These are phyloP conservation scores for Candida pseudofarinosa DNA, from an alignment of 805 yeast species.

Conservation along the genomic window DNA sequence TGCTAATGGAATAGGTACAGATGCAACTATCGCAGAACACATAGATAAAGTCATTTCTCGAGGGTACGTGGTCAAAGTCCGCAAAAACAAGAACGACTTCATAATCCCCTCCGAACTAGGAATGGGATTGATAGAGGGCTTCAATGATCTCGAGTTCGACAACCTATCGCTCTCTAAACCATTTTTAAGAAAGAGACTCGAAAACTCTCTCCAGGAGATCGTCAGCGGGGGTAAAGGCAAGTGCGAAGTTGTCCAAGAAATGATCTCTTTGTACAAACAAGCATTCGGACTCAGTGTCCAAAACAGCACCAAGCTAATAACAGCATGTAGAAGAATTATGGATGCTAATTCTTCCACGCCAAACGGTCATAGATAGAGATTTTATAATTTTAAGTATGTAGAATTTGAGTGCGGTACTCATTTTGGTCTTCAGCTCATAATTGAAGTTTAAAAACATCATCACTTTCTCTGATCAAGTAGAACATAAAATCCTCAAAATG, in stretches of 20 bases:
- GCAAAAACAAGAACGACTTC: conserved; percentile 33
- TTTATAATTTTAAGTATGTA: too few relatives aligned
- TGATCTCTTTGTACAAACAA: conserved; percentile 51
- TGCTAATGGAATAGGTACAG: conserved; percentile 96
- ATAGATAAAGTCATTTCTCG: conserved; percentile 73
- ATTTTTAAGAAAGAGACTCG: conserved; percentile 73
- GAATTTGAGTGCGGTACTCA: neutral
- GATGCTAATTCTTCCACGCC: conserved; percentile 1
- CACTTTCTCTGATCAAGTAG: too few relatives aligned
- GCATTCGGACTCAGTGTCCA: conserved; percentile 51
- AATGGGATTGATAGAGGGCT: conserved; percentile 81
- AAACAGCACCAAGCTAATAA: conserved; percentile 34
- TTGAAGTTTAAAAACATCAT: too few relatives aligned
- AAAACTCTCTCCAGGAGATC: conserved; percentile 58
- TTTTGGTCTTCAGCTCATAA: neutral
- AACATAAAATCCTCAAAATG: too few relatives aligned
- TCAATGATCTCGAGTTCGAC: conserved; percentile 74
- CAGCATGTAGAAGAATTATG: conserved; percentile 12
- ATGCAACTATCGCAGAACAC: conserved; percentile 98
- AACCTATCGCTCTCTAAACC: conserved; percentile 70
- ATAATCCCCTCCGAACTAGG: conserved; percentile 83
- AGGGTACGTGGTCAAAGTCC: conserved; percentile 55
- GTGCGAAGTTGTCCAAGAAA: conserved; percentile 51
- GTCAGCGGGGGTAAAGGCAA: conserved; percentile 59
- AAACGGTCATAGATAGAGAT: too few relatives aligned